Base-by-base conservation (phyloP, 1,139 yeast species). In the Sugiyamaella xylanicola region DNA sequence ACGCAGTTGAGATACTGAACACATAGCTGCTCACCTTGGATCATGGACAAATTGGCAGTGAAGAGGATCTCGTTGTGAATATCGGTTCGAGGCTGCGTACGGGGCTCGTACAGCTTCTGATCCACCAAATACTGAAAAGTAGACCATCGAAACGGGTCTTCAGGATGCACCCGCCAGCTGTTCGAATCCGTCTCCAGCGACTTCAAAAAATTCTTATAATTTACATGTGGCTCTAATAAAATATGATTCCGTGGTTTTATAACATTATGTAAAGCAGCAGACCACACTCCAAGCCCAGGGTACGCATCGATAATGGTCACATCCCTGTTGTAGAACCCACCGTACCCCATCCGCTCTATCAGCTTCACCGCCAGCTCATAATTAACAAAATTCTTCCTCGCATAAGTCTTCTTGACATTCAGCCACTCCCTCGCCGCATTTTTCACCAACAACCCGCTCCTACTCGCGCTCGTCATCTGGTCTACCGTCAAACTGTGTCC, bases 1-100 rank as follows among this genome's bases (percentile, higher is more conserved):
- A 86, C 74, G 68, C 96, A 87, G 63, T 79, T 79, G 32, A 87
- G 70, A 84, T 92, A 87, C 72, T 90, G 96, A 49, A 88, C 86
- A 39, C 86, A 70, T 22, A 88, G 76, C 48, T 86, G 82, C 67
- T 87, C 95, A 4, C 90, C 90, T 56, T 74, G 77, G 25, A 74
- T 70, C 35, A 79, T 76, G 0, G 88, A 76, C 49, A 87, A 74
- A 66, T 87, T 86, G 1, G 85, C 95, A 1, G 84, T 74, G 29
- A 87, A 74, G 40, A 92, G 70, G 15, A 92, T 71, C 51, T 83
- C 80, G 53, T 83, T 79, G 69, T 90, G 85, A 17, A 86, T 69
- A n/a, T 76, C 72, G 41, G 74, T 47, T 51, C 80, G 67, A 2
- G 77, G 61, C 60, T 77, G 75, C 1, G 58, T 56, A 8, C 65